phyloP scores from a whole-genome alignment of 768 basidiomycete genomes.

The Pisolithus tinctorius region DNA sequence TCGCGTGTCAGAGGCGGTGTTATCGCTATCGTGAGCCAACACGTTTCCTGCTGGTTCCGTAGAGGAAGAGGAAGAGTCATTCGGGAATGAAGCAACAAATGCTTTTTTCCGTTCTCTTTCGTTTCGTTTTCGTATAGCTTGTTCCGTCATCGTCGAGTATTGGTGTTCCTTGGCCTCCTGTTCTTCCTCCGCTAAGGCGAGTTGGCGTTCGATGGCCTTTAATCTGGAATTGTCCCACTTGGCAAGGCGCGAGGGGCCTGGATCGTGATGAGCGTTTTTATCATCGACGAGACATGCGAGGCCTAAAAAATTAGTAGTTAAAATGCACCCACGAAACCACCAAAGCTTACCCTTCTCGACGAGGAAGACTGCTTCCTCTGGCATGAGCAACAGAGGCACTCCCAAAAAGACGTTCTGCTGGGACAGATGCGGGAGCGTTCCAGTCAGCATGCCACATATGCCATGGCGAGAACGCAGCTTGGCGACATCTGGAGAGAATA shows the following conservation, averaged over 20 bases:
- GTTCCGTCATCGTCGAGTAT: conserved; percentile 45
- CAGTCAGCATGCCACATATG: conserved; percentile 79
- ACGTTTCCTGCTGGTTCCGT: not conserved
- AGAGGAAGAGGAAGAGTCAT: conserved; percentile 7
- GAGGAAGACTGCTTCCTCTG: conserved; percentile 88
- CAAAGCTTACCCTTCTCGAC: conserved; percentile 62
- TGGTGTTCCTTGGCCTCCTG: conserved; percentile 41
- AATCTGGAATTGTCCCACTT: conserved; percentile 48
- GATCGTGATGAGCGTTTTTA: conserved; percentile 45
- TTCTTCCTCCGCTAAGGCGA: conserved; percentile 41
- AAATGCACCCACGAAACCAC: not conserved
- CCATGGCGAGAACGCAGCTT: conserved; percentile 71
- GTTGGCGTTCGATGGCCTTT: conserved; percentile 41
- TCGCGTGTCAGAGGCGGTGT: conserved; percentile 1
- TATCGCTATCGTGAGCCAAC: not conserved
- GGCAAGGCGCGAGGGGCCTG: conserved; percentile 40
- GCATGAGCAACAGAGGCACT: conserved; percentile 79
- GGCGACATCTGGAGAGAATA: conserved; percentile 57
- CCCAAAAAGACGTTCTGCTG: conserved; percentile 98
- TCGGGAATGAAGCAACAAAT: conserved; percentile 15
- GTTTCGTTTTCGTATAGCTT: conserved; percentile 64
- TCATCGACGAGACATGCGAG: conserved; percentile 77
- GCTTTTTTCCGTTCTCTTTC: conserved; percentile 52
- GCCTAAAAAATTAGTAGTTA: conserved; percentile 36
- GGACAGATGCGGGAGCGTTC: conserved; percentile 89